Conservation (phyloP, 129 eudicot genomes). For the Silybum marianum region DNA sequence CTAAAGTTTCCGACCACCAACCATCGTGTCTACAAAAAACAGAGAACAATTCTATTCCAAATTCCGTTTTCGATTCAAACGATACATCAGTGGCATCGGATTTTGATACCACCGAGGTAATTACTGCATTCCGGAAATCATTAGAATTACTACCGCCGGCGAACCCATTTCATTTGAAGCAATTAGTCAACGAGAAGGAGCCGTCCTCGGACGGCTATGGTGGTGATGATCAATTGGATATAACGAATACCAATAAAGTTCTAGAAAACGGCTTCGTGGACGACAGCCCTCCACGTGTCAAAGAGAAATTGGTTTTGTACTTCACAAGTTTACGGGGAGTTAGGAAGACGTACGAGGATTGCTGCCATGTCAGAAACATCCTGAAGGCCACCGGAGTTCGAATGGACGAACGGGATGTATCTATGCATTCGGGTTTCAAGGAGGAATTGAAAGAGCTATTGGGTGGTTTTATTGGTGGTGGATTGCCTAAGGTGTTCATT, state of each 20-base stretch:
- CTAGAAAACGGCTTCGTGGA: conserved; percentile 20
- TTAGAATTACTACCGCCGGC: conserved; percentile 74
- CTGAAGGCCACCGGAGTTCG: conserved; percentile 67
- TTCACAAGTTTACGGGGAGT: conserved; percentile 92
- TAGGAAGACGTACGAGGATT: conserved; percentile 93
- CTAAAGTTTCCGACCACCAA: conserved; percentile 20
- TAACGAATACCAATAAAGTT: conserved; percentile 17
- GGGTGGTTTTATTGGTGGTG: conserved; percentile 48
- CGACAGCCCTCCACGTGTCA: conserved; percentile 36
- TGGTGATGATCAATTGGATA: conserved; percentile 16
- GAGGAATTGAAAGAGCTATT: conserved; percentile 74
- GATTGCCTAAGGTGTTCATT: conserved; percentile 76
- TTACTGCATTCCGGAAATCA: conserved; percentile 58
- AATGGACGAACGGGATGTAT: conserved; percentile 88
- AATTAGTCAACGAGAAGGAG: conserved; percentile 24
- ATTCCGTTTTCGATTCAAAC: conserved; percentile 34
- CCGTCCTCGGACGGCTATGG: conserved; percentile 25
- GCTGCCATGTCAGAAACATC: conserved; percentile 68
- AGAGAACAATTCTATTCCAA: conserved; percentile 20
- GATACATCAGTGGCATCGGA: conserved; percentile 44
- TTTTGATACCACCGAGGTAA: conserved; percentile 67
- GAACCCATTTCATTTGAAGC: conserved; percentile 60
- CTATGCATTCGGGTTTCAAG: conserved; percentile 92
- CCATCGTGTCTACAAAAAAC: not conserved
- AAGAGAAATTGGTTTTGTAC: conserved; percentile 62